Conservation (phyloP, 345 rosid genomes). For the Diplotaxis tenuifolia region DNA sequence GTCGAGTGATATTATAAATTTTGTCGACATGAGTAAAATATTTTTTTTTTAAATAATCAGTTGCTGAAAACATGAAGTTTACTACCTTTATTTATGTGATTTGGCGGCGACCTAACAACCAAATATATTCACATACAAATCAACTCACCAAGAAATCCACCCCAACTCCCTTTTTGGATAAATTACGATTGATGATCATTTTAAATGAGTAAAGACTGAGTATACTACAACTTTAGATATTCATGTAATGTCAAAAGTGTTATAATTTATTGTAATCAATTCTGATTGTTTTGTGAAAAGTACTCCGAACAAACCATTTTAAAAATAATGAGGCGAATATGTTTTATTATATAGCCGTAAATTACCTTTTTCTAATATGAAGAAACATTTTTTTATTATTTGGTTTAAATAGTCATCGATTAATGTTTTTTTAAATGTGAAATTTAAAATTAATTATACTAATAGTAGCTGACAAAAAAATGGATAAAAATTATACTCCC, state of each 20-base stretch:
- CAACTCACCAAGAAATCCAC: background rate
- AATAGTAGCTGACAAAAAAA: too few species aligned
- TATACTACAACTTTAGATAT: background rate
- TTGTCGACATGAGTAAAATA: conserved; percentile 9
- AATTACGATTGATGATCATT: background rate
- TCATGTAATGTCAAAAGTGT: background rate
- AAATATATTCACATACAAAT: conserved; percentile 17
- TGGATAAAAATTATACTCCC: too few species aligned
- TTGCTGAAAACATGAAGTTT: conserved; percentile 14
- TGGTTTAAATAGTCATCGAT: background rate
- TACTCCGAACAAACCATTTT: background rate
- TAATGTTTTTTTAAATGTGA: too few species aligned
- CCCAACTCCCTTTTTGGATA: background rate
- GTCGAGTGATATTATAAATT: conserved; percentile 1
- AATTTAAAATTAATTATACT: too few species aligned
- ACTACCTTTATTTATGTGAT: conserved; percentile 22
- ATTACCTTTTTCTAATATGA: background rate
- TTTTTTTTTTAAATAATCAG: background rate
- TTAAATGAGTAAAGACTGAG: background rate
- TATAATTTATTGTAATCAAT: background rate
- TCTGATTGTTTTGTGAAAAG: background rate
- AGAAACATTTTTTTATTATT: background rate
- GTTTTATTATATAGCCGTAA: background rate
- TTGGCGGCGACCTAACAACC: conserved; percentile 32
- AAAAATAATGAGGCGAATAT: background rate